Evolutionary conservation across 495 filamentous ascomycete species (phyloP), one percentile per base, ranked within the genome.

Genomic region (Trypethelium eluteriae): DNA sequence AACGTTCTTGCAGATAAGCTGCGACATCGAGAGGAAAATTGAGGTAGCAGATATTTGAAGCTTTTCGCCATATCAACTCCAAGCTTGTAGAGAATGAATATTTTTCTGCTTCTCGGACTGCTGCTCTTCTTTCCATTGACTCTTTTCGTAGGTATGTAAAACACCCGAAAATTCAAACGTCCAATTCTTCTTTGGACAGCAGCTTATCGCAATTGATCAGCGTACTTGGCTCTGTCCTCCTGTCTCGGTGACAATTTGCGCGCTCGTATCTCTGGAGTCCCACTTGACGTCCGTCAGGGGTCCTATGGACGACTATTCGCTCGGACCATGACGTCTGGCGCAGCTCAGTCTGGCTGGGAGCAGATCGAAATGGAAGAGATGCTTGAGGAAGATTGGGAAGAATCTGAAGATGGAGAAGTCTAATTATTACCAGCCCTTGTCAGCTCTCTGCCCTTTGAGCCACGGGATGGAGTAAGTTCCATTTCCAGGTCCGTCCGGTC

Each of bases 331-430:
- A 80, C 79, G 2, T 80, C 78, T 62, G 79, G 80, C 10, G 72
- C 70, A 10, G 82, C 80, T 7, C 74, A 81, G 44, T 81, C 79
- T n/a, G 80, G 83, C 73, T 86, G 82, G 72, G 84, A 87, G 73
- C 84, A 86, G 67, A 84, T 88, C 69, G 85, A 87, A 70, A 76
- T 86, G 80, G 78, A 85, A 47, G 81, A 85, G 66, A 84, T 86
- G 83, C 73, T 86, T 39, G 74, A 75, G 39, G 79, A 83, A 63
- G 74, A 76, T 12, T 41, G 65, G 53, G 47, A 38, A 2, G 39
- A 49, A 36, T 9, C 44, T 18, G 77, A 82, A 38, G 75, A 79
- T 56, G 79, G 81, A 63, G 76, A 80, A 69, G 79, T 74, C 76
- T 68, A 38, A 36, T 69, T 62, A 63, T 39, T 41, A 63, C 39